Evolutionary conservation across 257 asterid species (phyloP), one percentile per base, ranked within the genome.

Genomic region (Nicotiana tomentosiformis): DNA sequence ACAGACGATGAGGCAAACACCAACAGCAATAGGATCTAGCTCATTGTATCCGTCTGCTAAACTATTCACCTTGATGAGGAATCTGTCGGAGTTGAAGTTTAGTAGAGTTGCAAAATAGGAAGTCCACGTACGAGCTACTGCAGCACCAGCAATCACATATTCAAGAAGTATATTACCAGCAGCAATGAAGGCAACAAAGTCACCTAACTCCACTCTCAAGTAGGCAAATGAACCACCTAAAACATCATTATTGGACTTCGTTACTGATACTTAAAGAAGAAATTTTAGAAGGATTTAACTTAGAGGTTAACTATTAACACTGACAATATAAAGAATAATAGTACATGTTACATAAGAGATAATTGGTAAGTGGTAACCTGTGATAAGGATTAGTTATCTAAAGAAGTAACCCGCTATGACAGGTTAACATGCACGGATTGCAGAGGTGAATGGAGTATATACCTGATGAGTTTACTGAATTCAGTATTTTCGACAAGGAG

Each of bases 71-170:
- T 76, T 76, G 80, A 76, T 29, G 64, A 76, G 64, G 46, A 76
- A 76, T 51, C 51, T 76, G 0, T 76, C 29, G 1, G 80, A 76
- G 80, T 4, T 51, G 43, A 49, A 76, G 80, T 76, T 76, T 23
- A 76, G 80, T 49, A 51, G 64, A 49, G 80, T 76, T 11, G 80
- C 46, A 58, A 76, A 76, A 76, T 76, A 76, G 16, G 64, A 76
- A 51, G 80, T 76, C 80, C 64, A 76, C 12, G 80, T 49, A 76
- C 80, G 80, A 76, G 80, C 80, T 29, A 76, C 80, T 15, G 80
- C 80, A 26, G 80, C 80, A 76, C 80, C 80, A 76, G 64, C 80
- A 49, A 76, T 76, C 23, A 51, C 80, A 76, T 76, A 76, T 76
- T 76, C 80, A 49, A 76, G 64, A 26, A 76, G 80, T 76, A 76